Conservation (phyloP, 192 early-diverging fungal genomes). For the Podila epigama region DNA sequence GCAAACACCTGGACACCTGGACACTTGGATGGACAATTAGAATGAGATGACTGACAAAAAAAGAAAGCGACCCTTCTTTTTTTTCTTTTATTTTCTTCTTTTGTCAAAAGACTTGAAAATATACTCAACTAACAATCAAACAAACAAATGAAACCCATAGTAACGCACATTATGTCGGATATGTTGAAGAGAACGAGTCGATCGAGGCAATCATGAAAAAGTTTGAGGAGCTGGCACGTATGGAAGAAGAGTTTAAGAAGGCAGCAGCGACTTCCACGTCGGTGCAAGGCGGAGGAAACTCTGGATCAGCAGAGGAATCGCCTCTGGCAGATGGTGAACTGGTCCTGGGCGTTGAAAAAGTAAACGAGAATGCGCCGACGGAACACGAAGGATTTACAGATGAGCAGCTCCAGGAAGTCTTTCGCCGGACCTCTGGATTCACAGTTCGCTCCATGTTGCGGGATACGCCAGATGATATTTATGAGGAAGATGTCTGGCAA, state of each 20-base stretch:
- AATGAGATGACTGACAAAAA: not conserved
- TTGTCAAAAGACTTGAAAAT: not conserved
- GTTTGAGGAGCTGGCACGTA: constrained; percentile 93
- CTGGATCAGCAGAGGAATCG: too few relatives aligned
- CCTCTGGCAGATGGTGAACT: constrained; percentile 17
- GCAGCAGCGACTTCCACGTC: constrained; percentile 4
- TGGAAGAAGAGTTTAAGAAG: constrained; percentile 79
- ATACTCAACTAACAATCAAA: not conserved
- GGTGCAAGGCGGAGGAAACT: too few relatives aligned
- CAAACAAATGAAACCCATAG: constrained; percentile 49
- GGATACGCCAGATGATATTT: constrained; percentile 65
- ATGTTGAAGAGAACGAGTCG: constrained; percentile 96
- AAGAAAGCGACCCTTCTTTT: not conserved
- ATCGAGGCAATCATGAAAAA: constrained; percentile 98
- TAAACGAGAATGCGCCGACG: constrained; percentile 9
- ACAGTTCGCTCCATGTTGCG: constrained; percentile 71
- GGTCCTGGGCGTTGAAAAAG: constrained; percentile 29
- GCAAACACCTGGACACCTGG: not conserved
- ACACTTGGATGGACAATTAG: not conserved
- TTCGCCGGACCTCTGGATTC: constrained; percentile 89
- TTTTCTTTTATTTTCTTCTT: not conserved
- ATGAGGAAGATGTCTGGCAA: constrained; percentile 82
- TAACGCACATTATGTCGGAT: constrained; percentile 89
- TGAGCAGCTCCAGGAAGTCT: constrained; percentile 90
- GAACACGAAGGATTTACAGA: constrained; percentile 64